These are phyloP conservation scores for Fomitiporia mediterranea DNA, from an alignment of 1,284 basidiomycete genomes.

Conservation along the genomic window DNA sequence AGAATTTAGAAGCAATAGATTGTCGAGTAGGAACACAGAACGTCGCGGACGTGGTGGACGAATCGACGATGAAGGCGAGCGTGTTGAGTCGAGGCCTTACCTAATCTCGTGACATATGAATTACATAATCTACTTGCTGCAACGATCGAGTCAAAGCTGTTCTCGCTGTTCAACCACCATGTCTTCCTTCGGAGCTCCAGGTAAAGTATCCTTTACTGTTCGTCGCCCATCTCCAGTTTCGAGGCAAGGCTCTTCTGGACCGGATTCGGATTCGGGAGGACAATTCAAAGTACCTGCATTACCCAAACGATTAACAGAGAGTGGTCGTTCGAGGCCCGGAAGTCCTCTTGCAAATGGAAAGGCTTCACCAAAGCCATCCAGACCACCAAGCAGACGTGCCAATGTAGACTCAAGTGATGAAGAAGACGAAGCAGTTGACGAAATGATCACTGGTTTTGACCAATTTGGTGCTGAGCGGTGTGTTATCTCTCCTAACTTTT, in stretches of 20 bases:
- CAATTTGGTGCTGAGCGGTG: constrained; percentile 71
- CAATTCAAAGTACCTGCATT: constrained; percentile 54
- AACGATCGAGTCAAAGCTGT: not conserved
- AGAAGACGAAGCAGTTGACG: constrained; percentile 45
- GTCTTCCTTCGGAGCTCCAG: not conserved
- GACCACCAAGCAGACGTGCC: constrained; percentile 20
- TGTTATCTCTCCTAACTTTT: constrained; percentile 40
- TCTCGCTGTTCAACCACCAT: not conserved
- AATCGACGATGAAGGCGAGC: not conserved
- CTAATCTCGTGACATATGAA: not conserved
- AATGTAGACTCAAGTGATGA: constrained; percentile 58
- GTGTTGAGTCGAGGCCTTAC: not conserved
- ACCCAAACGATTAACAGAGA: constrained; percentile 47
- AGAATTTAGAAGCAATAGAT: not conserved
- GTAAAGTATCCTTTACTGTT: constrained; percentile 63
- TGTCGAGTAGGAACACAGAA: too few species aligned
- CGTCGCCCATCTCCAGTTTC: constrained; percentile 64
- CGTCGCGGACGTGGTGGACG: not conserved
- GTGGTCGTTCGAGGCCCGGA: constrained; percentile 40
- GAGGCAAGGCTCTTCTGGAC: constrained; percentile 51
- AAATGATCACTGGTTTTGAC: constrained; percentile 71
- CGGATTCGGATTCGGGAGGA: constrained; percentile 46
- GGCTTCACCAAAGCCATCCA: constrained; percentile 37
- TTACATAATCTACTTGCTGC: not conserved
- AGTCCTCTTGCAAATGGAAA: constrained; percentile 53